These are phyloP conservation scores for Miamiensis avidus DNA, from an alignment of 169 alveolate species.

Conservation along the genomic window DNA sequence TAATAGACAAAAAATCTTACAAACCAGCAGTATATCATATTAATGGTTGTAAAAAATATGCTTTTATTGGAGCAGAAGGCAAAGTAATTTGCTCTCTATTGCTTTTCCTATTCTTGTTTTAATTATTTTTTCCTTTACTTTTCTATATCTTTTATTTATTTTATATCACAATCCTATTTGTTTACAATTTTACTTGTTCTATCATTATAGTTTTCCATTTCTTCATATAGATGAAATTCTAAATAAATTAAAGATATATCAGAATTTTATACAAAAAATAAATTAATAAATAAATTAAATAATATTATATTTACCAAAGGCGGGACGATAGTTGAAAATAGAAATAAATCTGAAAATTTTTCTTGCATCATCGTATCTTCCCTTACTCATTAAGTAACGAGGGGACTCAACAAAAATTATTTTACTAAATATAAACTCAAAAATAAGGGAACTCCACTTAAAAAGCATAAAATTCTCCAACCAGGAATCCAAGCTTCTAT, in stretches of 20 bases:
- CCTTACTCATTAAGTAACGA: constrained; percentile 28
- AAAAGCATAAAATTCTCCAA: constrained; percentile 38
- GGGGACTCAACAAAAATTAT: constrained; percentile 39
- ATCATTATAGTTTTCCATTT: constrained; percentile 33
- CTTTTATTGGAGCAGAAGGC: constrained; percentile 7
- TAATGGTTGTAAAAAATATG: constrained; percentile 2
- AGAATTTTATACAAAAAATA: too few species aligned
- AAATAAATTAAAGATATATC: too few species aligned
- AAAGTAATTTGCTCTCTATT: constrained; percentile 2
- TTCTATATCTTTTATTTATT: background rate
- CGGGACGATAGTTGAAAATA: constrained; percentile 25
- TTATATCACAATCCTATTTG: background rate
- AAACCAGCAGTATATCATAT: constrained; percentile 35
- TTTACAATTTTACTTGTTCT: background rate
- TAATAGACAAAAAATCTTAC: constrained; percentile 42
- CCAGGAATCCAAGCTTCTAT: constrained; percentile 4
- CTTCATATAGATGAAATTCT: constrained; percentile 42
- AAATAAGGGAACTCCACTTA: constrained; percentile 31
- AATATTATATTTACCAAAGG: constrained; percentile 15
- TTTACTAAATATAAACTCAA: constrained; percentile 15
- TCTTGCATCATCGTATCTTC: constrained; percentile 33
- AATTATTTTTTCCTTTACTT: background rate
- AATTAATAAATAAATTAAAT: too few species aligned
- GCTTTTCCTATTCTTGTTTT: too few species aligned
- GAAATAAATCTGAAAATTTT: constrained; percentile 40